Percentiles rank a stretch among this genome's conserved stretches.
These are phyloP conservation scores for Fraxinus velutina DNA, from an alignment of 305 asterid species.

Conservation along the genomic window DNA sequence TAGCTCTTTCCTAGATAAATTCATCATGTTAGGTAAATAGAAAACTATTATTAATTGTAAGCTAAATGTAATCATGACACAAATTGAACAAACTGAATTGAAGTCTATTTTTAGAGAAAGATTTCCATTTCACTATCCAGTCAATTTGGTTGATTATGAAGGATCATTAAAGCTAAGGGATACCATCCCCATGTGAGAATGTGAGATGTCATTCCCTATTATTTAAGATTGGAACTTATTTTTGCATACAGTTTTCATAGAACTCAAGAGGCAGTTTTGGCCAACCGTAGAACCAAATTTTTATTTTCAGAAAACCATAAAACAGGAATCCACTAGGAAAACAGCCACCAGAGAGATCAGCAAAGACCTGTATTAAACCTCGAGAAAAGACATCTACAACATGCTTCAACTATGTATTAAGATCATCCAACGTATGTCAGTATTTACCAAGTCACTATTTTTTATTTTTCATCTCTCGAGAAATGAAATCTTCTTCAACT, in stretches of 20 bases:
- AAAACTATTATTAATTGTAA: background rate
- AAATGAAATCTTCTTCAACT: background rate
- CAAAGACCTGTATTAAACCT: background rate
- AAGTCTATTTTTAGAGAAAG: background rate
- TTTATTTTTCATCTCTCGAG: background rate
- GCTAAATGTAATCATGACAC: background rate
- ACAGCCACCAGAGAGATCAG: background rate
- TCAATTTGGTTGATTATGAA: background rate
- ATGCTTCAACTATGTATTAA: background rate
- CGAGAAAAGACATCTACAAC: background rate
- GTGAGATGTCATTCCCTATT: background rate
- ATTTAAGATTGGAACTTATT: background rate
- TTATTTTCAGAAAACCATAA: background rate
- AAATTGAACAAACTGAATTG: background rate
- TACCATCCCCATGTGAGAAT: background rate
- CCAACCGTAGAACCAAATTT: background rate
- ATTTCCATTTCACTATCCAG: background rate
- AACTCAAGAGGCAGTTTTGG: background rate
- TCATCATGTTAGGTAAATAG: background rate
- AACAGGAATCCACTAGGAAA: background rate
- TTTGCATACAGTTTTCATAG: background rate
- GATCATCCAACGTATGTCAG: constrained; percentile 9
- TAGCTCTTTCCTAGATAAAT: background rate
- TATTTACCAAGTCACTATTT: background rate
- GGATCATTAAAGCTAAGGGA: background rate